Evolutionary conservation across 805 yeast species (phyloP).

Genomic region (Ogataea degrootiae): DNA sequence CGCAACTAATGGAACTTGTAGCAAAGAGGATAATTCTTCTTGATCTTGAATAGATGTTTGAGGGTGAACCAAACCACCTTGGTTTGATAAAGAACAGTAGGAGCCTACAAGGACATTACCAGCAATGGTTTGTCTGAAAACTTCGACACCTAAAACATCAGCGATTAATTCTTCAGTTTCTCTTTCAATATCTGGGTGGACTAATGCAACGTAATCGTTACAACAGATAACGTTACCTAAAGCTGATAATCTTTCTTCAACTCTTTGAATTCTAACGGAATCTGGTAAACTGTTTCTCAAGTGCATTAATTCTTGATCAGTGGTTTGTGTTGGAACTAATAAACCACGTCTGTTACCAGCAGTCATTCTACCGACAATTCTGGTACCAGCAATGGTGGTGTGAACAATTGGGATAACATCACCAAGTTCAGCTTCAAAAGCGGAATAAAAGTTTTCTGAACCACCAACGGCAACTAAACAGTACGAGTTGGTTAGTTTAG

Average conservation of each 20-base stretch:
- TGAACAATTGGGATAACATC: constrained; percentile 95
- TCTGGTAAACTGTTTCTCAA: constrained; percentile 95
- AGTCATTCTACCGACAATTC: constrained; percentile 96
- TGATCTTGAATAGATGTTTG: constrained; percentile 97
- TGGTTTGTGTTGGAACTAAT: constrained; percentile 94
- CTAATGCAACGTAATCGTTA: constrained; percentile 97
- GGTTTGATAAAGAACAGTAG: constrained; percentile 90
- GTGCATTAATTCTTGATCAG: constrained; percentile 98
- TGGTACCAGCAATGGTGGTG: constrained; percentile 96
- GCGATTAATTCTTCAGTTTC: constrained; percentile 98
- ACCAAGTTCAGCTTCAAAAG: constrained; percentile 96
- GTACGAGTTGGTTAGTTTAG: constrained; percentile 94
- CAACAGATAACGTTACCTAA: constrained; percentile 97
- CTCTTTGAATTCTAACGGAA: constrained; percentile 90
- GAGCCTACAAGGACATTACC: constrained; percentile 97
- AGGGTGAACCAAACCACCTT: constrained; percentile 98
- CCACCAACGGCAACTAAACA: constrained; percentile 97
- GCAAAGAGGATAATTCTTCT: constrained; percentile 90
- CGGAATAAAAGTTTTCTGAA: constrained; percentile 76
- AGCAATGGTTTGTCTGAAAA: constrained; percentile 97
- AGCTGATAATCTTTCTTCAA: constrained; percentile 95
- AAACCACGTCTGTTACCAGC: constrained; percentile 98
- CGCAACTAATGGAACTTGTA: constrained; percentile 97
- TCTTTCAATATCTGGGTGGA: constrained; percentile 98
- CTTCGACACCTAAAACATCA: constrained; percentile 97